Evolutionary conservation across 805 yeast species (phyloP), one percentile per base, ranked within the genome.

Genomic region (Hanseniaspora taiwanica): DNA sequence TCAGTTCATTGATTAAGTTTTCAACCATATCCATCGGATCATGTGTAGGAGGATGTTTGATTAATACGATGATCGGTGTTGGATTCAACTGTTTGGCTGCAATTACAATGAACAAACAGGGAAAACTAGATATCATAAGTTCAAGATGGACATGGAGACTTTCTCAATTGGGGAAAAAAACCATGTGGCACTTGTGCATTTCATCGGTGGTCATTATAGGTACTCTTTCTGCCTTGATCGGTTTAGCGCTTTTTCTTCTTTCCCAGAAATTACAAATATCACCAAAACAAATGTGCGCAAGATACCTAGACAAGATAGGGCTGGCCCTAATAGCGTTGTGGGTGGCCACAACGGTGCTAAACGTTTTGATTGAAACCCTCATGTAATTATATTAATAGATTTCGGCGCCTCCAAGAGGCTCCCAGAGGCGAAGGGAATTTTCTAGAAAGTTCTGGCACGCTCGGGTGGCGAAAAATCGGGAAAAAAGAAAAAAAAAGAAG

Each of bases 11-110:
- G 1, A 49, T 63, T 66, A 94, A 93, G 1, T 80, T 74, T 64
- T 89, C 95, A 1, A 65, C 81, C 33, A 85, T 91, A 81, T 95
- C 97, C 0, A 66, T 87, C 17, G 80, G 87, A 16, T 96, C 97
- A 0, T 87, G 97, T 53, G 74, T 87, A 49, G 98, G 97, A 0
- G 87, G 96, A 0, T 96, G 96, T 0, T 62, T 89, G 45, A 60
- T 93, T 34, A 81, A 89, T 42, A 63, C 81, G 13, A 64, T 91
- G 40, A 65, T 85, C 17, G 94, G 97, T 0, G 65, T 91, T 45
- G 96, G 97, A 0, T 52, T 80, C 2, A 80, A 83, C 48, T 87
- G 89, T 0, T 46, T 84, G 21, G 47, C 76, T 2, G 63, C 64
- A 1, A 56, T 59, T 55, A 27, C 50, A 4, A 48, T 54, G 29